Percentiles rank a stretch among this genome's conserved stretches.
phyloP scores from a whole-genome alignment of 345 rosid genomes.

The Noccaea bulbosa region DNA sequence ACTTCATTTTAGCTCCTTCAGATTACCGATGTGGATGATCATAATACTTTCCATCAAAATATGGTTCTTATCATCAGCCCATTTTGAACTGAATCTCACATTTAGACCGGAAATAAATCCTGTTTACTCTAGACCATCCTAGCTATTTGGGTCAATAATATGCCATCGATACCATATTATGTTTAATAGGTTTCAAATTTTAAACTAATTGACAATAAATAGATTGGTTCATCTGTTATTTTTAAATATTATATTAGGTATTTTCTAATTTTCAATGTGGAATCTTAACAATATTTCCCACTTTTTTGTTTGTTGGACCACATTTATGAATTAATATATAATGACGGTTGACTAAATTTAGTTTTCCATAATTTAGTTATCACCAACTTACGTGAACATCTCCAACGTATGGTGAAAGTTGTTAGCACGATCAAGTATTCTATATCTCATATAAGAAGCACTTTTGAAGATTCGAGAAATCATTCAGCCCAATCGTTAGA shows the following conservation, averaged over 20 bases:
- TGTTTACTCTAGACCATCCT: too few relatives aligned
- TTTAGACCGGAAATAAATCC: too few relatives aligned
- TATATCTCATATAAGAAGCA: not conserved
- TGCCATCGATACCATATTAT: too few relatives aligned
- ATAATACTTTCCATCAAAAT: too few relatives aligned
- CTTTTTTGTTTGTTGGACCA: not conserved
- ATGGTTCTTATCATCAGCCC: too few relatives aligned
- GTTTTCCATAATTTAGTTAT: not conserved
- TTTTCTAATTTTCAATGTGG: too few relatives aligned
- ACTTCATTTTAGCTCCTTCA: too few relatives aligned
- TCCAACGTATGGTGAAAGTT: conserved; percentile 15
- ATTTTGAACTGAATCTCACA: too few relatives aligned
- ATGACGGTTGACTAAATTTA: not conserved
- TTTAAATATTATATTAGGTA: too few relatives aligned
- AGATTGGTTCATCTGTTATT: not conserved
- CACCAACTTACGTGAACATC: conserved; percentile 24
- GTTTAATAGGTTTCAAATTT: too few relatives aligned
- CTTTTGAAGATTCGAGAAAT: conserved; percentile 8
- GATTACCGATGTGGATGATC: too few relatives aligned
- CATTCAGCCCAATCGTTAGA: conserved; percentile 31
- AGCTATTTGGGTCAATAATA: too few relatives aligned
- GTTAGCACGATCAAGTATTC: conserved; percentile 8
- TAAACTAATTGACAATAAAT: not conserved
- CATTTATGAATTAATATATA: not conserved
- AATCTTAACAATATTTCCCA: not conserved